phyloP scores from a whole-genome alignment of 805 yeast genomes.

The Ogataea haglerorum region DNA sequence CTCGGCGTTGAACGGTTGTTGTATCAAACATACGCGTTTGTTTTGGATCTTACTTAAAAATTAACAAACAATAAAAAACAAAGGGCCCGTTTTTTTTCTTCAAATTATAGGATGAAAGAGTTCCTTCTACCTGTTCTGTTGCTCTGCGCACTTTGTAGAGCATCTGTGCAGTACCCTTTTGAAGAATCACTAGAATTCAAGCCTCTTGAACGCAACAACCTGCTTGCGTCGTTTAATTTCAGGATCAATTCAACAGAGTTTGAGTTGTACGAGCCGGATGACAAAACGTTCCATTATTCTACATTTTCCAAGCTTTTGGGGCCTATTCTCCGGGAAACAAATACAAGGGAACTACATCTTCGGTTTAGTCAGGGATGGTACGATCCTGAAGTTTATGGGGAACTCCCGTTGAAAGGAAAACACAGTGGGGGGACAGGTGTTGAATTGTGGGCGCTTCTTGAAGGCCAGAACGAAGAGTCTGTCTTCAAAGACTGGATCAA shows the following conservation, averaged over 20 bases:
- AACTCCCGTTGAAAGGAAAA: slow-evolving; percentile 66
- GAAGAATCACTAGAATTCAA: slow-evolving; percentile 57
- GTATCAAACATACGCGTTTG: slow-evolving; percentile 9
- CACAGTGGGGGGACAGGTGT: slow-evolving; percentile 92
- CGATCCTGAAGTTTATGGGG: slow-evolving; percentile 88
- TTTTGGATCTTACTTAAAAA: neutral
- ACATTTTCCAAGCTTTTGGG: slow-evolving; percentile 80
- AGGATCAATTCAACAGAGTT: slow-evolving; percentile 50
- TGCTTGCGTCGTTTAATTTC: slow-evolving; percentile 71
- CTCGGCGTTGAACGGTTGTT: slow-evolving; percentile 9
- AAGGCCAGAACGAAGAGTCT: slow-evolving; percentile 49
- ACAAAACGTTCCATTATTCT: slow-evolving; percentile 45
- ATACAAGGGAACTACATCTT: slow-evolving; percentile 72
- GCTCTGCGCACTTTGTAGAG: slow-evolving; percentile 2
- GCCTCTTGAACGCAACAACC: slow-evolving; percentile 71
- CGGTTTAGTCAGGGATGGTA: slow-evolving; percentile 94
- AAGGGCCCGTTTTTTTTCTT: neutral
- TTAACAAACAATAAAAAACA: neutral
- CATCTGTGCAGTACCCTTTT: slow-evolving; percentile 40
- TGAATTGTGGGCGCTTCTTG: slow-evolving; percentile 85
- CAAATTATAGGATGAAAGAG: neutral
- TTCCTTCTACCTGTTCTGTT: neutral
- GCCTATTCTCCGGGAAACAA: slow-evolving; percentile 64
- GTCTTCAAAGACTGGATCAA: slow-evolving; percentile 68
- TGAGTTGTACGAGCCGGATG: slow-evolving; percentile 21